Conservation (phyloP, 768 basidiomycete genomes). For the Cyathus striatus region DNA sequence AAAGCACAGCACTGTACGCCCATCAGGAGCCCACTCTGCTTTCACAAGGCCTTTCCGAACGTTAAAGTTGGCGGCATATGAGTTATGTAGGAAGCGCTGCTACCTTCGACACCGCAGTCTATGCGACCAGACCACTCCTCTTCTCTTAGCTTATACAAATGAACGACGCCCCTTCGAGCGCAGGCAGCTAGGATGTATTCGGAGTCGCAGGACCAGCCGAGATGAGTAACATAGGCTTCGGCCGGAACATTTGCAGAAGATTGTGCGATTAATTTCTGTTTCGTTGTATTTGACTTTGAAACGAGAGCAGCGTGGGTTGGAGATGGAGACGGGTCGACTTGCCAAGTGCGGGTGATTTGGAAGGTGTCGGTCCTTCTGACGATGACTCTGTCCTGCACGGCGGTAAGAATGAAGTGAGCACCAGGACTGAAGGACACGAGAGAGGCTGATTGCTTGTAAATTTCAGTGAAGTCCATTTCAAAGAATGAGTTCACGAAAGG, state of each 20-base stretch:
- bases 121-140: constrained; percentile 76
- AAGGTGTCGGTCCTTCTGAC: constrained; percentile 82
- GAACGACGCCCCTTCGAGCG: constrained; percentile 63
- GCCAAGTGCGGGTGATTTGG: constrained; percentile 79
- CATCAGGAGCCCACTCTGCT: constrained; percentile 89
- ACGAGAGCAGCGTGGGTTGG: constrained; percentile 40
- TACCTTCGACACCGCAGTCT: constrained; percentile 74
- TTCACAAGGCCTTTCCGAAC: constrained; percentile 58
- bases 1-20: constrained; percentile 80
- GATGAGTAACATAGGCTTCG: constrained; percentile 58
- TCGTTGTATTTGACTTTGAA: constrained; percentile 25
- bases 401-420: constrained; percentile 80
- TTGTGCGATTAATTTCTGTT: constrained; percentile 15
- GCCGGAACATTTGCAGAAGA: constrained; percentile 13
- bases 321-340: constrained; percentile 50
- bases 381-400: constrained; percentile 73
- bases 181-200: constrained; percentile 82
- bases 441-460: constrained; percentile 69
- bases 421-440: constrained; percentile 84
- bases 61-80: not conserved
- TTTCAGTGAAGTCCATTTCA: constrained; percentile 81
- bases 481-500: constrained; percentile 1
- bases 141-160: constrained; percentile 75
- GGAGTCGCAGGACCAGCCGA: constrained; percentile 86
- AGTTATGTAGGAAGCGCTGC: not conserved